Conservation (phyloP, 495 filamentous ascomycete genomes). For the Neurospora cerealis region DNA sequence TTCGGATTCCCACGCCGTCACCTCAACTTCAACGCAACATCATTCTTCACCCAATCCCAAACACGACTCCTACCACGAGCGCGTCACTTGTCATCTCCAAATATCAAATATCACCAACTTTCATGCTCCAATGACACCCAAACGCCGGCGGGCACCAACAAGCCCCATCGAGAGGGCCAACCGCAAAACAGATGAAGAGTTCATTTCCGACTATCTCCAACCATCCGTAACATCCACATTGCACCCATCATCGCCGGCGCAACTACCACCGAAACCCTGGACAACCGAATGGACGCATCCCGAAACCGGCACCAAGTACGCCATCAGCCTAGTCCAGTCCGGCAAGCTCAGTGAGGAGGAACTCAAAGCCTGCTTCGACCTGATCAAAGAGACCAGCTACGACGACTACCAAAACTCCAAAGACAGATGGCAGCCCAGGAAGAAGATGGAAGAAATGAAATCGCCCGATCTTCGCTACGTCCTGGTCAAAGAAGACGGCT, state of each 20-base stretch:
- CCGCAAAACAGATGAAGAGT: slow-evolving; percentile 32
- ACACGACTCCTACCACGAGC: not conserved
- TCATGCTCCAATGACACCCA: slow-evolving; percentile 12
- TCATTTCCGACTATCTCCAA: slow-evolving; percentile 34
- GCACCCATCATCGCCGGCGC: not conserved
- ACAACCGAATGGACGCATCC: slow-evolving; percentile 34
- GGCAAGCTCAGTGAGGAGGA: slow-evolving; percentile 38
- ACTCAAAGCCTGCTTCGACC: slow-evolving; percentile 55
- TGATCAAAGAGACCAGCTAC: slow-evolving; percentile 62
- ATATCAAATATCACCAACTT: not conserved
- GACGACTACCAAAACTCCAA: slow-evolving; percentile 55
- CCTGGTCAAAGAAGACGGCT: slow-evolving; percentile 38
- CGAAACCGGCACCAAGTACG: slow-evolving; percentile 25
- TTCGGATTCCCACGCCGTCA: not conserved
- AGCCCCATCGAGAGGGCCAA: slow-evolving; percentile 35
- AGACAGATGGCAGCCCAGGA: slow-evolving; percentile 56
- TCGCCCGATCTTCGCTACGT: slow-evolving; percentile 60
- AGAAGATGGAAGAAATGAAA: slow-evolving; percentile 68
- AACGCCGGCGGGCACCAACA: slow-evolving; percentile 23
- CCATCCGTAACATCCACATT: slow-evolving; percentile 2
- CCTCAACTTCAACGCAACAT: not conserved
- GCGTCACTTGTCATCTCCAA: not conserved
- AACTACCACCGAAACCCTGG: slow-evolving; percentile 25
- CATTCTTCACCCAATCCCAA: not conserved
- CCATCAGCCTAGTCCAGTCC: slow-evolving; percentile 38